These are phyloP conservation scores for Aspergillus thermomutatus DNA, from an alignment of 2,329 filamentous ascomycete genomes.

Conservation along the genomic window DNA sequence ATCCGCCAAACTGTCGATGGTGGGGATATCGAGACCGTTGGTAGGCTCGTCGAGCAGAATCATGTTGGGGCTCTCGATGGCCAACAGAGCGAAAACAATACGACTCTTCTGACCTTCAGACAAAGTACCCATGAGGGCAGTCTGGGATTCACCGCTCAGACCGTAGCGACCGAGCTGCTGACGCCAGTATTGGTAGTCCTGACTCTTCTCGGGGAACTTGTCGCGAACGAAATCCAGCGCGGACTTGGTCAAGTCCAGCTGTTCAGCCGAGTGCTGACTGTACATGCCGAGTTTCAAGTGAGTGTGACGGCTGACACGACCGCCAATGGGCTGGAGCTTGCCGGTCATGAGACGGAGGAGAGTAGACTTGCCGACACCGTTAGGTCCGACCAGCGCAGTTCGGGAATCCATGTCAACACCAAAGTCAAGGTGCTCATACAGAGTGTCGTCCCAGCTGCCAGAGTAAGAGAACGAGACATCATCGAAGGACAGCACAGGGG, in stretches of 20 bases:
- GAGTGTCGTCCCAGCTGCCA: conserved; percentile 79
- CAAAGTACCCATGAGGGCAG: conserved; percentile 93
- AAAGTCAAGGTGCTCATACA: conserved; percentile 95
- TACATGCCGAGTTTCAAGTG: conserved; percentile 98
- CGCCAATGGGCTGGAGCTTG: conserved; percentile 80
- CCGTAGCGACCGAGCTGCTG: conserved; percentile 96
- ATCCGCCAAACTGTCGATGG: conserved; percentile 94
- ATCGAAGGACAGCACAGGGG: conserved; percentile 93
- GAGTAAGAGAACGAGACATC: conserved; percentile 98
- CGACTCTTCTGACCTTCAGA: conserved; percentile 97
- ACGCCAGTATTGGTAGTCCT: conserved; percentile 99
- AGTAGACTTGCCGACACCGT: conserved; percentile 98
- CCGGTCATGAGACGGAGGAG: conserved; percentile 95
- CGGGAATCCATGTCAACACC: conserved; percentile 99
- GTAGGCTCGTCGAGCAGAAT: conserved; percentile 96
- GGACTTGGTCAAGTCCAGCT: conserved; percentile 97
- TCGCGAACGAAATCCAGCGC: conserved; percentile 96
- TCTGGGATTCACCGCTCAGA: conserved; percentile 88
- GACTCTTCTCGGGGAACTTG: conserved; percentile 82
- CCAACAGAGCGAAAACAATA: conserved; percentile 95
- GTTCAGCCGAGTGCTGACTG: conserved; percentile 97
- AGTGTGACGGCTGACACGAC: conserved; percentile 84
- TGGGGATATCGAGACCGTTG: conserved; percentile 98
- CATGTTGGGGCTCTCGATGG: conserved; percentile 97
- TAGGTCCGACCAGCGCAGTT: conserved; percentile 93